Conservation (phyloP, 371 early-diverging fungal species). For the Blastocladiella emersonii region DNA sequence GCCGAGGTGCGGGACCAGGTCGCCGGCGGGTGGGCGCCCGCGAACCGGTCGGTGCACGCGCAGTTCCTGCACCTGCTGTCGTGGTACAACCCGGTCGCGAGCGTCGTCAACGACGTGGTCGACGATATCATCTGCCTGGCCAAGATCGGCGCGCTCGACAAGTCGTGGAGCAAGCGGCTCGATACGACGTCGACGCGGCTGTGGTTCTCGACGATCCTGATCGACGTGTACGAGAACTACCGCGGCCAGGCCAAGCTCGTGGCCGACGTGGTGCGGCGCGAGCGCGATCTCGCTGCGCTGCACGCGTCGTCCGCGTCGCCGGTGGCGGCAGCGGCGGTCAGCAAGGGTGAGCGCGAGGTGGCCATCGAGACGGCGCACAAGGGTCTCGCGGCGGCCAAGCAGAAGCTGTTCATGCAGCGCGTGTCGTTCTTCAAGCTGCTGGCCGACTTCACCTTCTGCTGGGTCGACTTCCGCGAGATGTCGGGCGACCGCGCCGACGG, state of each 20-base stretch:
- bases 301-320: neutral
- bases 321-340: neutral
- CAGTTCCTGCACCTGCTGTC: neutral
- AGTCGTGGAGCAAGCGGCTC: slow-evolving; percentile 6
- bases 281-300: neutral
- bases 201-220: neutral
- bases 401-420: slow-evolving; percentile 13
- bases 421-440: slow-evolving; percentile 17
- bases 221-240: neutral
- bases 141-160: slow-evolving; percentile 46
- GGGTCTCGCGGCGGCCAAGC: neutral
- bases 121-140: slow-evolving; percentile 61
- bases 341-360: neutral
- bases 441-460: slow-evolving; percentile 51
- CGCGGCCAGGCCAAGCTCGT: neutral
- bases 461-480: slow-evolving; percentile 30
- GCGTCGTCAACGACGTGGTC: slow-evolving; percentile 48
- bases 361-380: neutral
- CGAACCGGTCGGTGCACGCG: neutral
- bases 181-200: slow-evolving; percentile 3
- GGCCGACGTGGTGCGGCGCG: neutral
- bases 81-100: slow-evolving; percentile 21
- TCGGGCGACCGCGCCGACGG: slow-evolving; percentile 18
- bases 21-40: slow-evolving; percentile 5
- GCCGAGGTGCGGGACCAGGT: slow-evolving; percentile 21